Evolutionary conservation across 805 yeast species (phyloP).

Genomic region (Monosporozyma solicola): DNA sequence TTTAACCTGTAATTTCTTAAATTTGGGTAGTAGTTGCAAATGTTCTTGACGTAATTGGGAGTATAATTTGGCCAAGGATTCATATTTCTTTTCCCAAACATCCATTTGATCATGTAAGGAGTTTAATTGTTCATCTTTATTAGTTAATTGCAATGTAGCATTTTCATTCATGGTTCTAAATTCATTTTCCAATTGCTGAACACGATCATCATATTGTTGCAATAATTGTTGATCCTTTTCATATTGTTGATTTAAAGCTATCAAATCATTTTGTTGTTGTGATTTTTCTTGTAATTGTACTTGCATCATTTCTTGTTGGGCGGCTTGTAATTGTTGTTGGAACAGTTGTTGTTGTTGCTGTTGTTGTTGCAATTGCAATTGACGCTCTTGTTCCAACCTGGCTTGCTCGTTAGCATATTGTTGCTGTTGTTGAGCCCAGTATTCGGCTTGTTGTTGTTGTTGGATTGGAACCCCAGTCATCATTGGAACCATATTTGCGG

Average conservation of each 20-base stretch:
- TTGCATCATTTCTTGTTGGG: conserved; percentile 58
- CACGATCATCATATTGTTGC: conserved; percentile 81
- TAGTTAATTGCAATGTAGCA: conserved; percentile 61
- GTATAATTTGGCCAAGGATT: conserved; percentile 78
- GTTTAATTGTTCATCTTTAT: conserved; percentile 65
- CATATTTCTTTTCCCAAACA: conserved; percentile 81
- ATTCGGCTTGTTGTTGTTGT: conserved; percentile 15
- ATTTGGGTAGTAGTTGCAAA: conserved; percentile 62
- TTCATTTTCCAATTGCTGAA: conserved; percentile 72
- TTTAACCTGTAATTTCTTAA: conserved; percentile 74
- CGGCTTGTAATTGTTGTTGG: conserved; percentile 54
- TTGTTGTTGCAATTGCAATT: conserved; percentile 51
- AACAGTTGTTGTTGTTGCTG: conserved; percentile 52
- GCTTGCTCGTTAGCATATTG: conserved; percentile 60
- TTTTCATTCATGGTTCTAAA: conserved; percentile 49
- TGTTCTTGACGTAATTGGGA: conserved; percentile 91
- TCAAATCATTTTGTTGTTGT: conserved; percentile 69
- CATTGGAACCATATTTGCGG: conserved; percentile 31
- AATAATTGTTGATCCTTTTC: conserved; percentile 78
- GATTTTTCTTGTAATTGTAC: conserved; percentile 47
- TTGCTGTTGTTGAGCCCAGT: conserved; percentile 36
- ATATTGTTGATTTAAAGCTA: conserved; percentile 67
- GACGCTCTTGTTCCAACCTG: conserved; percentile 59
- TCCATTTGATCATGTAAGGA: conserved; percentile 64
- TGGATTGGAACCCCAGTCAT: conserved; percentile 21